Conservation (phyloP, 768 basidiomycete genomes). For the Tephrocybe sp. region DNA sequence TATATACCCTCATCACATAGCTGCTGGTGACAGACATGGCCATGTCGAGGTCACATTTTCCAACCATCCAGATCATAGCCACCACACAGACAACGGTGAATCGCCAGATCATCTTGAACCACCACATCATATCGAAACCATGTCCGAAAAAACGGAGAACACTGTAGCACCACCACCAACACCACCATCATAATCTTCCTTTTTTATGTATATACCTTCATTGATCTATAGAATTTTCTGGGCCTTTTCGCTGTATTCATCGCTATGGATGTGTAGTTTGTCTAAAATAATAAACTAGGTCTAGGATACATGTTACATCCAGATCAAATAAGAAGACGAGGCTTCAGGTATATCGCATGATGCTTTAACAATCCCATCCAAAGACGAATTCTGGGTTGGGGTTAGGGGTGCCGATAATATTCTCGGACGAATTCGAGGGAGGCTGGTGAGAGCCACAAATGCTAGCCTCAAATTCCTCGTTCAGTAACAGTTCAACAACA, state of each 20-base stretch:
- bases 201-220: conserved; percentile 15
- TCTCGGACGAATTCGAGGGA: conserved; percentile 9
- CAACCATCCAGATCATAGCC: conserved; percentile 5
- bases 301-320: conserved; percentile 4
- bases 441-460: conserved; percentile 55
- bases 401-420: background rate
- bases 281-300: background rate
- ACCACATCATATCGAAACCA: conserved; percentile 17
- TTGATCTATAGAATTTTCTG: conserved; percentile 4
- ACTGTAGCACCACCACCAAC: conserved; percentile 15
- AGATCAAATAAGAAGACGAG: background rate
- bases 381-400: conserved; percentile 46
- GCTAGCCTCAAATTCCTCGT: conserved; percentile 68
- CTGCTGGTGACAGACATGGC: conserved; percentile 37
- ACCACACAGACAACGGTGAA: conserved; percentile 4
- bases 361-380: conserved; percentile 71
- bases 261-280: background rate
- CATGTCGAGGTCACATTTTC: conserved; percentile 30
- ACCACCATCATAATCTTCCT: conserved; percentile 9
- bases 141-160: conserved; percentile 30
- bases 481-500: conserved; percentile 73
- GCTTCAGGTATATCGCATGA: background rate
- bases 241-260: background rate
- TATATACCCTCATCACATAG: conserved; percentile 23
- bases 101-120: conserved; percentile 7